phyloP scores from a whole-genome alignment of 495 filamentous ascomycete genomes.

The Elasticomyces elasticus region DNA sequence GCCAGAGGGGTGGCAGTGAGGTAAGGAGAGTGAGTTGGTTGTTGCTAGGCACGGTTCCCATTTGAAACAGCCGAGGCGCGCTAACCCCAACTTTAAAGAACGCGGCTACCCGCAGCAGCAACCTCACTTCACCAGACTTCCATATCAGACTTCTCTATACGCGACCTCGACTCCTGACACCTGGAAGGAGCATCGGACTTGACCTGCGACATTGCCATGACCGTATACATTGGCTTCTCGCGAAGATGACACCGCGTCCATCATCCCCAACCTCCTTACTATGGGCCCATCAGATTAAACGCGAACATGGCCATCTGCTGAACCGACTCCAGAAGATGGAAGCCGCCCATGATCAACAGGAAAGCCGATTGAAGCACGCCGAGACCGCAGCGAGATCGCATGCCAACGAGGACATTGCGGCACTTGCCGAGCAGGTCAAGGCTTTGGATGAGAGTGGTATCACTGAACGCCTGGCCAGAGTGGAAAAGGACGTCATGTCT shows the following conservation, averaged over 20 bases:
- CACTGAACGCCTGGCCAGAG: neutral
- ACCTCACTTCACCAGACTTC: neutral
- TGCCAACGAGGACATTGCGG: neutral
- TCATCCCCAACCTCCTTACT: slow-evolving; percentile 29
- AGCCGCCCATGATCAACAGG: slow-evolving; percentile 1
- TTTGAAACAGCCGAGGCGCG: neutral
- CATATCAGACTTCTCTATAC: too few species aligned
- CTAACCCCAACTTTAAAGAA: neutral
- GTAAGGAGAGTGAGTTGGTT: neutral
- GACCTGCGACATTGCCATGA: too few species aligned
- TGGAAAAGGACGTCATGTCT: slow-evolving; percentile 6
- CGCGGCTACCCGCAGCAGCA: too few species aligned
- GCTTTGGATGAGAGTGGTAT: slow-evolving; percentile 4
- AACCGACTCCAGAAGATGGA: slow-evolving; percentile 27
- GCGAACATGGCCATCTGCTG: slow-evolving; percentile 27
- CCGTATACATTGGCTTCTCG: neutral
- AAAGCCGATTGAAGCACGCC: slow-evolving; percentile 6
- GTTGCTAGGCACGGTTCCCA: neutral
- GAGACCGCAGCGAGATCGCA: neutral
- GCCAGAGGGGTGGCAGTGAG: neutral
- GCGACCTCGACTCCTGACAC: too few species aligned
- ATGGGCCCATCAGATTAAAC: slow-evolving; percentile 31
- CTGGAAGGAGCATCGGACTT: too few species aligned
- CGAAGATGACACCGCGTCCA: slow-evolving; percentile 14
- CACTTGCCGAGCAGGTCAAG: slow-evolving; percentile 7